These are phyloP conservation scores for Blastomyces parvus DNA, from an alignment of 2,329 filamentous ascomycete genomes.

Conservation along the genomic window DNA sequence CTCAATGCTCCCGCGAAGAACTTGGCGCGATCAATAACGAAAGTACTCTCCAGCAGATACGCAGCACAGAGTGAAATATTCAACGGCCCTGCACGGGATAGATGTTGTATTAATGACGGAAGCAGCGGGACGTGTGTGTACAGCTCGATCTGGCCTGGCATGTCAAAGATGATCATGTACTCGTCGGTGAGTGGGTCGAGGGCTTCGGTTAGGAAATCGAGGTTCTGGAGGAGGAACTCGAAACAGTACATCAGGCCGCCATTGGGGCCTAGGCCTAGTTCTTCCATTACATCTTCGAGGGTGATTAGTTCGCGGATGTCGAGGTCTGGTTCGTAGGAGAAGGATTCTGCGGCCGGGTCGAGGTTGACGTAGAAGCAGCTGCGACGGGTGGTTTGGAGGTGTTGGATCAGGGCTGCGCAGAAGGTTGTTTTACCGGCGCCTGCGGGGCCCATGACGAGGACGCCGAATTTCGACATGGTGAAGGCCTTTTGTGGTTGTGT, in stretches of 20 bases:
- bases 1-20: constrained; percentile 94
- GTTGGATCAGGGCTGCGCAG: constrained; percentile 84
- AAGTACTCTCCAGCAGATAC: constrained; percentile 91
- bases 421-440: constrained; percentile 97
- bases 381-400: constrained; percentile 81
- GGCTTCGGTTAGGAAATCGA: constrained; percentile 80
- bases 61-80: constrained; percentile 88
- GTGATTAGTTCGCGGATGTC: constrained; percentile 94
- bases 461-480: constrained; percentile 83
- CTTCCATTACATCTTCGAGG: constrained; percentile 93
- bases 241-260: constrained; percentile 94
- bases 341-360: constrained; percentile 87
- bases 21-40: constrained; percentile 90
- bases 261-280: constrained; percentile 81
- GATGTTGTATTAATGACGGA: constrained; percentile 69
- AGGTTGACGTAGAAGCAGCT: constrained; percentile 97
- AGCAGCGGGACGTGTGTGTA: constrained; percentile 95
- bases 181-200: constrained; percentile 83
- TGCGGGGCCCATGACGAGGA: constrained; percentile 91
- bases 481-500: background rate
- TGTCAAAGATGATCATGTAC: constrained; percentile 95
- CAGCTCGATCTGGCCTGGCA: constrained; percentile 97
- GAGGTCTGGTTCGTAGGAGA: constrained; percentile 82
- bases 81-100: constrained; percentile 67
- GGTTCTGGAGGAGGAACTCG: constrained; percentile 88